phyloP scores from a whole-genome alignment of 2,329 filamentous ascomycete genomes.

The Gyromitra esculenta region DNA sequence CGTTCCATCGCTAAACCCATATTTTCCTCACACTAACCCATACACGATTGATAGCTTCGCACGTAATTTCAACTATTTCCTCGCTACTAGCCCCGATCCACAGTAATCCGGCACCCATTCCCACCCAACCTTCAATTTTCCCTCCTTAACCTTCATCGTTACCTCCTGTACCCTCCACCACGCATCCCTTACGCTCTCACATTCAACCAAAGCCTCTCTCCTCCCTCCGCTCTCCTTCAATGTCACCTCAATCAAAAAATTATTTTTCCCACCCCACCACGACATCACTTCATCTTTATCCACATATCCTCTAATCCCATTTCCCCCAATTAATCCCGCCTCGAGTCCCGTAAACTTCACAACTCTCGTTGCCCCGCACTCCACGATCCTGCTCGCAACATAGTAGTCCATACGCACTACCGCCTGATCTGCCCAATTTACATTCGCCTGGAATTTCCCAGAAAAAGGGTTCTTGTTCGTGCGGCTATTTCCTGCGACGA shows the following conservation, averaged over 20 bases:
- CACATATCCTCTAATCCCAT: constrained; percentile 2
- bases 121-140: constrained; percentile 38
- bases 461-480: constrained; percentile 27
- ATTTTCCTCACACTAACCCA: not conserved
- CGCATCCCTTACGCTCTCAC: constrained; percentile 44
- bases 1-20: not conserved
- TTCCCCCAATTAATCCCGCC: constrained; percentile 12
- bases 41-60: not conserved
- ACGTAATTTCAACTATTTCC: constrained; percentile 7
- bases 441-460: constrained; percentile 34
- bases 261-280: constrained; percentile 47
- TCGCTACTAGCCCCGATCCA: constrained; percentile 10
- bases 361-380: constrained; percentile 40
- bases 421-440: constrained; percentile 44
- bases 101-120: constrained; percentile 47
- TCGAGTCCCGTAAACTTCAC: constrained; percentile 42
- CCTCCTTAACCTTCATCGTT: constrained; percentile 33
- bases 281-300: constrained; percentile 28
- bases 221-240: constrained; percentile 11
- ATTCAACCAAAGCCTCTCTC: constrained; percentile 36
- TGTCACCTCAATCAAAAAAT: constrained; percentile 29
- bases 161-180: constrained; percentile 46
- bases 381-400: constrained; percentile 42
- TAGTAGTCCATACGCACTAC: constrained; percentile 43
- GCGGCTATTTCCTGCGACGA: constrained; percentile 14